phyloP scores from a whole-genome alignment of 495 filamentous ascomycete species.

The Hyphodiscus hymeniophilus region DNA sequence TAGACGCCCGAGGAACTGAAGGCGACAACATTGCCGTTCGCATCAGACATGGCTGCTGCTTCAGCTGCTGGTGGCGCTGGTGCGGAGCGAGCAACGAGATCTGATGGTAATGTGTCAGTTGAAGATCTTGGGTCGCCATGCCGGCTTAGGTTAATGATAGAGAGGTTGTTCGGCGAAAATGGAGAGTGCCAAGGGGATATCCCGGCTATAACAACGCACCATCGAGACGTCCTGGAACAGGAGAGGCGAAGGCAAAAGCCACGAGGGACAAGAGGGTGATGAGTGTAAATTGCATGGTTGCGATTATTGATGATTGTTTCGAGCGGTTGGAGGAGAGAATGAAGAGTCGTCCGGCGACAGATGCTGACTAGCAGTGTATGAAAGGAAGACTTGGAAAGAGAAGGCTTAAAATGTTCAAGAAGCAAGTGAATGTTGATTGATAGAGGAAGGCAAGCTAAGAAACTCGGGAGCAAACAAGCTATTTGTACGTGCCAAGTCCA shows the following conservation, averaged over 20 bases:
- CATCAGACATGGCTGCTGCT: slow-evolving; percentile 20
- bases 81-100: slow-evolving; percentile 6
- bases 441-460: slow-evolving; percentile 15
- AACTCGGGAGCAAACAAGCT: slow-evolving; percentile 17
- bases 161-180: neutral
- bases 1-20: slow-evolving; percentile 24
- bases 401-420: slow-evolving; percentile 18
- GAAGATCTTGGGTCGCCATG: neutral
- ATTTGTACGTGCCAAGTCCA: slow-evolving; percentile 30
- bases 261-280: slow-evolving; percentile 37
- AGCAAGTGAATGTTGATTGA: slow-evolving; percentile 14
- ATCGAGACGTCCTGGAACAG: slow-evolving; percentile 20
- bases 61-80: slow-evolving; percentile 6
- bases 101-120: slow-evolving; percentile 1
- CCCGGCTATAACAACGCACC: slow-evolving; percentile 22
- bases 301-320: slow-evolving; percentile 13
- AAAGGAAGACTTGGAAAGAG: slow-evolving; percentile 19
- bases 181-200: neutral
- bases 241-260: slow-evolving; percentile 35
- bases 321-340: slow-evolving; percentile 22
- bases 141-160: neutral
- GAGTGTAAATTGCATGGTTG: slow-evolving; percentile 46
- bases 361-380: slow-evolving; percentile 4
- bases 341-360: slow-evolving; percentile 41
- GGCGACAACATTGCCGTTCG: slow-evolving; percentile 23